Evolutionary conservation across 2,329 filamentous ascomycete species (phyloP), one percentile per base, ranked within the genome.

Genomic region (Nannizziopsis barbatae): DNA sequence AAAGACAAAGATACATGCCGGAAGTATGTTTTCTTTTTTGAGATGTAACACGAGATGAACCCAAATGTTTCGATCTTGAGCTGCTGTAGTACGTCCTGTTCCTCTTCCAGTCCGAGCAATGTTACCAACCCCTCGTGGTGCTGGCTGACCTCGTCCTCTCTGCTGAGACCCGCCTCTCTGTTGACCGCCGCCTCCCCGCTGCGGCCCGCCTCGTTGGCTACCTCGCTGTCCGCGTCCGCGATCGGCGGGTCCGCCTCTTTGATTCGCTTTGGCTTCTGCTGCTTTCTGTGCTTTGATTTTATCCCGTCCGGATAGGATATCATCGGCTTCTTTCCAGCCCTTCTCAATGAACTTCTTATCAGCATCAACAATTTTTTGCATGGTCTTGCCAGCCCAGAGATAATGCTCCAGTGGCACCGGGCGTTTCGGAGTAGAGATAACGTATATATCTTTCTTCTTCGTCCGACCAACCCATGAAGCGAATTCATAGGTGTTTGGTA

Each of bases 361-460:
- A 0, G 86, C 78, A 58, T 93, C 86, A 11, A 98, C 92, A 58
- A 98, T 95, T 66, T 94, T 95, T 70, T 88, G 77, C 62, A 95
- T 92, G 33, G 82, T 79, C 65, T 95, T 96, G 50, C 83, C 84
- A 3, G 88, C 89, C 92, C 92, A 98, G 1, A 98, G 75, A 59
- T 90, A 98, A 64, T 98, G 92, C 59, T 98, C 92, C 1, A 98
- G 71, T 0, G 92, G 92, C 0, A 98, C 87, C 0, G 92, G 92
- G 51, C 92, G 79, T 66, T 98, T 98, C 0, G 89, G 83, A 0
- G 92, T 98, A 0, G 92, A 96, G 48, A 98, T 98, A 58, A 98
- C 92, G 62, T 96, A 98, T 31, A 98, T 96, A 60, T 98, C 86
- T 68, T 95, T 96, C 69, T 94, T 90, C 70, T 98, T 98, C 0